Base-by-base conservation (phyloP, 805 yeast species). In the Dipodascopsis tothii region DNA sequence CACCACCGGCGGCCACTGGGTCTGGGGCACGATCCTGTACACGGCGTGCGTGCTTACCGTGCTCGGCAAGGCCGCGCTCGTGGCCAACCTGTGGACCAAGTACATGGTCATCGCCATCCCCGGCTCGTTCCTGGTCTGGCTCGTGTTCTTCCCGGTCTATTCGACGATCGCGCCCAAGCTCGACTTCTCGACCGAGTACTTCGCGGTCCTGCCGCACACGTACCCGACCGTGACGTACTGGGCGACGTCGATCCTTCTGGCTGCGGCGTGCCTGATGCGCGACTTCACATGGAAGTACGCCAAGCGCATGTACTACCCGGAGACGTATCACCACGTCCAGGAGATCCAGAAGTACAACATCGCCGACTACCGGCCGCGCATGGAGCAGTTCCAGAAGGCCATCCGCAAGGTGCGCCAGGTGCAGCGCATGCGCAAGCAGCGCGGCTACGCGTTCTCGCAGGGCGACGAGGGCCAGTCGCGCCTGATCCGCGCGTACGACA, bases 381-480 rank as follows among this genome's bases (percentile, higher is more conserved):
- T 88, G 75, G 95, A 87, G 55, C 94, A 88, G 52, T 92, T 92
- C 72, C 98, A 92, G 64, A 87, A 83, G 62, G 96, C 97, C 4
- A 92, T 92, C 44, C 75, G 97, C 60, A 92, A 87, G 60, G 97
- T 92, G 20, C 81, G 99, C 65, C 99, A 94, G 65, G 97, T 92
- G 32, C 95, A 90, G 64, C 76, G 99, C 64, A 90, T 92, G 84
- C 84, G 94, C 62, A 92, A 92, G 60, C 98, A 92, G 66, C 80
- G 97, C 66, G 99, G 99, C 4, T 92, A 85, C 71, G 99, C 99
- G 1, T 92, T 92, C 58, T 87, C 96, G 4, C 97, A 92, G 64
- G 87, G 84, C 37, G 95, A 86, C 51, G 95, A 84, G 61, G 94
- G 94, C 30, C 96, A 88, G 66, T 96, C 87, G 54, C 80, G 80